Evolutionary conservation across 148 eudicot genomes (phyloP), one percentile per base, ranked within the genome.

Genomic region (Fagopyrum esculentum): DNA sequence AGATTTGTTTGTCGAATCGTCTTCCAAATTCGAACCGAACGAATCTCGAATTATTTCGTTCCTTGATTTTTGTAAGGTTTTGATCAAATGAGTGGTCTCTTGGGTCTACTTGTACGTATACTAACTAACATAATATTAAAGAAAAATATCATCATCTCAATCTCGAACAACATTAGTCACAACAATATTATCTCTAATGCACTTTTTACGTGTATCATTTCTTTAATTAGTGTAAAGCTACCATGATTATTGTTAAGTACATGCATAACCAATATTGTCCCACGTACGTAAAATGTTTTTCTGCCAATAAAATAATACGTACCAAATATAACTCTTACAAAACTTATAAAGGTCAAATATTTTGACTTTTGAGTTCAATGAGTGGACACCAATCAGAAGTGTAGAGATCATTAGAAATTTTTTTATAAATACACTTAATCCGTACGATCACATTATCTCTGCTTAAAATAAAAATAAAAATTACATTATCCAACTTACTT

Each of bases 351-450:
- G 64, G 10, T 19, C 17, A 56, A 56, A 56, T 26, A 30, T 57
- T 1, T 54, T 57, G 29, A 57, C 64, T 57, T 57, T 57, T 57
- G 35, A 57, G 64, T 57, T 57, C 35, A 57, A 57, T 57, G 64
- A 57, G 64, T 57, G 64, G 64, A 19, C 64, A 30, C 64, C 64
- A 57, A 61, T 61, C 30, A 40, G 10, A 61, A 29, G 16, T 3
- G 11, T 61, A 26, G 16, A 29, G 22, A 61, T 61, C 43, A 61
- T 61, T 7, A 61, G 68, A 15, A 11, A 1, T 35, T 35, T 35
- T 30, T 35, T 35, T 35, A 35, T 1, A 35, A 29, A 57, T 1
- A 29, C 29, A 2, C 30, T 22, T 26, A 5, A 29, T 26, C 68
- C 68, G 68, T 61, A 61, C 68, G 22, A 61, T 29, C 68, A 29